These are phyloP conservation scores for Xylaria longipes DNA, from an alignment of 495 filamentous ascomycete species.

Conservation along the genomic window DNA sequence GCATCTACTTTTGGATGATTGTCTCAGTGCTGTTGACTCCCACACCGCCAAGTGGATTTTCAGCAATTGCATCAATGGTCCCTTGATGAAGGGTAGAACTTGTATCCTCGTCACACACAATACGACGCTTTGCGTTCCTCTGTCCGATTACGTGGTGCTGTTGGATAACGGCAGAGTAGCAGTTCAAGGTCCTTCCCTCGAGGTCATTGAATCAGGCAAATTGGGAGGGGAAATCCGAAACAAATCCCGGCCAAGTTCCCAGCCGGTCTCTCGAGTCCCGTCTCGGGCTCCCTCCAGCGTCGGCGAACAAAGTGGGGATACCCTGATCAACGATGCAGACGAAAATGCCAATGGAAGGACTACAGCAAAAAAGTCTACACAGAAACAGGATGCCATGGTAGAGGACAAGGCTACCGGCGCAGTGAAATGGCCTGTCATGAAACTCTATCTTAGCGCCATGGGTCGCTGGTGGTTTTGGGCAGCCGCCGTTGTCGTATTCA, in stretches of 20 bases:
- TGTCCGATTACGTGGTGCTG: conserved; percentile 78
- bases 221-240: conserved; percentile 79
- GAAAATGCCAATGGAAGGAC: conserved; percentile 40
- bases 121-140: conserved; percentile 79
- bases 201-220: conserved; percentile 81
- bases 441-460: conserved; percentile 87
- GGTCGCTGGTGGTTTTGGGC: conserved; percentile 95
- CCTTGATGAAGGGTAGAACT: conserved; percentile 85
- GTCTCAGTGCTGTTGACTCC: conserved; percentile 97
- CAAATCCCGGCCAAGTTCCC: conserved; percentile 74
- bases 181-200: conserved; percentile 75
- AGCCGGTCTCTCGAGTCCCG: conserved; percentile 67
- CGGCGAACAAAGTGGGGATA: conserved; percentile 58
- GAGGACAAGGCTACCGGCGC: conserved; percentile 84
- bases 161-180: conserved; percentile 85
- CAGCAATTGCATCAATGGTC: conserved; percentile 86
- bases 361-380: conserved; percentile 51
- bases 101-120: conserved; percentile 99
- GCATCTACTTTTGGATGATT: conserved; percentile 93
- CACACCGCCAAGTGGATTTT: conserved; percentile 99
- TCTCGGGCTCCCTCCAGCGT: conserved; percentile 77
- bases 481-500: conserved; percentile 73
- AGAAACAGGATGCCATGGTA: conserved; percentile 60
- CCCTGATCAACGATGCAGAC: conserved; percentile 52
- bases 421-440: conserved; percentile 83